These are phyloP conservation scores for Suillus bovinus DNA, from an alignment of 768 basidiomycete genomes.

Conservation along the genomic window DNA sequence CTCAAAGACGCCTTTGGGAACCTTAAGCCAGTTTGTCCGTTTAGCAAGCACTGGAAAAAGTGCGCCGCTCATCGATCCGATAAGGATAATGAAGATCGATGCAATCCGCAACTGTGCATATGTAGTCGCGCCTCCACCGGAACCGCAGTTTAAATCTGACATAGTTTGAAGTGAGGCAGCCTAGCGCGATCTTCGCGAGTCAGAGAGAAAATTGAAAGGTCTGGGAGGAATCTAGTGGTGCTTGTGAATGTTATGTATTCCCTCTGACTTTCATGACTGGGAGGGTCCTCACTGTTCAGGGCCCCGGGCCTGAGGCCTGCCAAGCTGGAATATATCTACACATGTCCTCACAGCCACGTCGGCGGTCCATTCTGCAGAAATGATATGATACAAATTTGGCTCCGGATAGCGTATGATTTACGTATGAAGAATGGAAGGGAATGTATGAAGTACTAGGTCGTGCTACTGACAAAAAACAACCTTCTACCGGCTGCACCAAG, in stretches of 20 bases:
- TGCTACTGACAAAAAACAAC: not conserved
- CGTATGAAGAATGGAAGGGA: no score
- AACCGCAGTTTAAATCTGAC: slow-evolving; percentile 43
- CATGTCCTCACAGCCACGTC: not conserved
- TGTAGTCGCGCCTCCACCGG: slow-evolving; percentile 51
- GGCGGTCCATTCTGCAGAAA: no score
- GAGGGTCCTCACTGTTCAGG: not conserved
- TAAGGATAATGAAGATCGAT: slow-evolving; percentile 73
- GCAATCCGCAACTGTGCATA: slow-evolving; percentile 61
- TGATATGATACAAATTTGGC: no score
- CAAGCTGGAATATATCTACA: no score
- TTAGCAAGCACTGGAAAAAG: slow-evolving; percentile 70
- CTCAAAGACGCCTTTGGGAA: slow-evolving; percentile 57
- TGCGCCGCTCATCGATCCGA: slow-evolving; percentile 58
- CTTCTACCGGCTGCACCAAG: not conserved
- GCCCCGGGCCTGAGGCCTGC: no score
- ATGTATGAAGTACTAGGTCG: not conserved
- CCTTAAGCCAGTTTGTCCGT: slow-evolving; percentile 47
- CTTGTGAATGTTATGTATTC: slow-evolving; percentile 7
- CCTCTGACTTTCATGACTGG: not conserved
- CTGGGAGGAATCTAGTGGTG: not conserved
- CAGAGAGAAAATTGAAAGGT: not conserved
- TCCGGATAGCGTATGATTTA: no score
- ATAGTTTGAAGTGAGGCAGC: slow-evolving; percentile 14
- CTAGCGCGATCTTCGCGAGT: not conserved